These are phyloP conservation scores for Coffea humblotiana DNA, from an alignment of 305 asterid genomes.

Conservation along the genomic window DNA sequence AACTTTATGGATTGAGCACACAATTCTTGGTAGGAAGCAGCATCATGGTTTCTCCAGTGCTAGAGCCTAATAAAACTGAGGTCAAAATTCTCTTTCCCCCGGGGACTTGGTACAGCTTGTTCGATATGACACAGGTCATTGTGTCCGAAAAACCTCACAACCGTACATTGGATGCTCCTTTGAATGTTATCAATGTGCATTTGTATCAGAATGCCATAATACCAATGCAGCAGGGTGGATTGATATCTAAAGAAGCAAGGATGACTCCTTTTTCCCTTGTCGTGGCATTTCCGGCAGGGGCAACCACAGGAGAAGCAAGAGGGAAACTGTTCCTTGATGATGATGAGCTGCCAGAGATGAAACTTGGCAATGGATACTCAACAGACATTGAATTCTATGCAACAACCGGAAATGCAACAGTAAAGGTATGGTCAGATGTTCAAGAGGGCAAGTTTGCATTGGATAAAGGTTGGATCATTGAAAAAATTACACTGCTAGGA, in stretches of 20 bases:
- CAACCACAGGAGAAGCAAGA: constrained; percentile 44
- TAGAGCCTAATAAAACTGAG: constrained; percentile 43
- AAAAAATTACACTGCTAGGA: constrained; percentile 67
- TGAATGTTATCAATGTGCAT: constrained; percentile 76
- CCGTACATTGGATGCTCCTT: constrained; percentile 54
- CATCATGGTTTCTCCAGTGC: constrained; percentile 82
- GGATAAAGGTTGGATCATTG: constrained; percentile 67
- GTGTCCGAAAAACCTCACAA: constrained; percentile 53
- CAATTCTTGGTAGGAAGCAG: constrained; percentile 83
- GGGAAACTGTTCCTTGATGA: constrained; percentile 71
- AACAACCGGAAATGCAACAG: constrained; percentile 33
- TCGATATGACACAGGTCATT: constrained; percentile 65
- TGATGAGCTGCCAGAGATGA: constrained; percentile 80
- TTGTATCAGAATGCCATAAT: constrained; percentile 71
- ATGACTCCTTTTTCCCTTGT: constrained; percentile 65
- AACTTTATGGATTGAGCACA: constrained; percentile 56
- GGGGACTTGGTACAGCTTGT: constrained; percentile 73
- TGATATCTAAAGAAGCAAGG: constrained; percentile 74
- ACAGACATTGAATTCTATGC: constrained; percentile 64
- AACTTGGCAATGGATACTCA: constrained; percentile 63
- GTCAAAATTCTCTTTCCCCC: constrained; percentile 68
- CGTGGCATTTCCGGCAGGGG: constrained; percentile 65
- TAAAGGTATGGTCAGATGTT: constrained; percentile 77
- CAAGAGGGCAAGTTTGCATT: constrained; percentile 66
- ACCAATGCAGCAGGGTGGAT: constrained; percentile 86